phyloP scores from a whole-genome alignment of 208 protist genomes.

The Polymyxa betae region DNA sequence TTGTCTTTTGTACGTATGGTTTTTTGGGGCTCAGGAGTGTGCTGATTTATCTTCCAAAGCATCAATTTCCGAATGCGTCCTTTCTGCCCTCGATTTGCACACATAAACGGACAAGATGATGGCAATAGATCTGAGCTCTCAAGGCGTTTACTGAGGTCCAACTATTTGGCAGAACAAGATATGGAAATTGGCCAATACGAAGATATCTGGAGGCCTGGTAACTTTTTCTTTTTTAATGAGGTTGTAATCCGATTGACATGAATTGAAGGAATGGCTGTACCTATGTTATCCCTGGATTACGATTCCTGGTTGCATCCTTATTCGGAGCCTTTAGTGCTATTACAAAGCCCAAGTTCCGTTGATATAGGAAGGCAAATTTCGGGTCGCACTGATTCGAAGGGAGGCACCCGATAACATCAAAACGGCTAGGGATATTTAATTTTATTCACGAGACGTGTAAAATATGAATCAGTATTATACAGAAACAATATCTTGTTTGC shows the following conservation, averaged over 20 bases:
- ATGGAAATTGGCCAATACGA: neutral
- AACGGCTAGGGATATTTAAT: neutral
- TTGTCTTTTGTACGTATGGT: neutral
- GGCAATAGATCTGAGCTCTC: neutral
- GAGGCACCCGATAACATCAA: neutral
- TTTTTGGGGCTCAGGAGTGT: neutral
- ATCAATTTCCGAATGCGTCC: slow-evolving; percentile 29
- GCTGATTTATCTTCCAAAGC: neutral
- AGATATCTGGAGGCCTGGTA: neutral
- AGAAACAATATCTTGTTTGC: no score
- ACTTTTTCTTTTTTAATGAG: neutral
- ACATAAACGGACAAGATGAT: neutral
- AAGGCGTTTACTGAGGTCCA: neutral
- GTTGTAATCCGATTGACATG: neutral
- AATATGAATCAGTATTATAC: no score
- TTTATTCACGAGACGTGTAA: neutral
- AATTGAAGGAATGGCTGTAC: slow-evolving; percentile 12
- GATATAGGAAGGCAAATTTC: neutral
- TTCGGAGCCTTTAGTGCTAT: neutral
- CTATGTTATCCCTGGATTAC: neutral
- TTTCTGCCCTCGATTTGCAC: slow-evolving; percentile 1
- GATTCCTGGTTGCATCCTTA: slow-evolving; percentile 33
- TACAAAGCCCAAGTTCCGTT: neutral
- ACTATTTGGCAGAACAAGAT: neutral
- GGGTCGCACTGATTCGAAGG: neutral